Conservation (phyloP, 345 rosid species). For the Mangifera indica region DNA sequence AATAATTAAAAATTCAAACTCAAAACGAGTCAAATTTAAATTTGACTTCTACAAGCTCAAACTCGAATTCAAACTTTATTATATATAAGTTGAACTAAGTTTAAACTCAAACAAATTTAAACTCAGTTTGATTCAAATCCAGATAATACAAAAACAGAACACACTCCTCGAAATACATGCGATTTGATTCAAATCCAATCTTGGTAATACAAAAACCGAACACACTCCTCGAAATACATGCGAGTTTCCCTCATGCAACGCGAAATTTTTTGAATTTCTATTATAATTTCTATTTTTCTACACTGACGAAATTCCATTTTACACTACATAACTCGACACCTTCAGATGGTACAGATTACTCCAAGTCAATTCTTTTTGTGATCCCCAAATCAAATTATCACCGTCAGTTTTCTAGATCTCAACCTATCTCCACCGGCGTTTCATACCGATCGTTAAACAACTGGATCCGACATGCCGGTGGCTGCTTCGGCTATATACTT, state of each 20-base stretch:
- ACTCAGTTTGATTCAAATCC: no score
- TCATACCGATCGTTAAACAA: neutral
- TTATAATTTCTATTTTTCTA: neutral
- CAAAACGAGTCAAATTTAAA: no score
- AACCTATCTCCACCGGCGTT: neutral
- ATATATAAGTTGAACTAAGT: no score
- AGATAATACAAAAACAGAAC: neutral
- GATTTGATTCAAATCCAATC: no score
- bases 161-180: neutral
- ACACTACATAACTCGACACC: neutral
- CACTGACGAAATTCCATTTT: neutral
- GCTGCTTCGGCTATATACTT: constrained; percentile 98
- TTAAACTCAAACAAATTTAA: no score
- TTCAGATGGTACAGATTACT: no score
- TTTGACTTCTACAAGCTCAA: no score
- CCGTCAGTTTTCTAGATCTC: constrained; percentile 1
- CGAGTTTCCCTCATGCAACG: no score
- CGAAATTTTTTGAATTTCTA: neutral
- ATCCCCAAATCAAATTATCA: neutral
- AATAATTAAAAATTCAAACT: no score
- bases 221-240: neutral
- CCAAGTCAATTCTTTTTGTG: neutral
- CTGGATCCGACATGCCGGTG: constrained; percentile 89
- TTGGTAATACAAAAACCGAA: neutral
- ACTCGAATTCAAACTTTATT: no score